Evolutionary conservation across 2,329 filamentous ascomycete species (phyloP).

Genomic region (Ceratocystis huliohia): DNA sequence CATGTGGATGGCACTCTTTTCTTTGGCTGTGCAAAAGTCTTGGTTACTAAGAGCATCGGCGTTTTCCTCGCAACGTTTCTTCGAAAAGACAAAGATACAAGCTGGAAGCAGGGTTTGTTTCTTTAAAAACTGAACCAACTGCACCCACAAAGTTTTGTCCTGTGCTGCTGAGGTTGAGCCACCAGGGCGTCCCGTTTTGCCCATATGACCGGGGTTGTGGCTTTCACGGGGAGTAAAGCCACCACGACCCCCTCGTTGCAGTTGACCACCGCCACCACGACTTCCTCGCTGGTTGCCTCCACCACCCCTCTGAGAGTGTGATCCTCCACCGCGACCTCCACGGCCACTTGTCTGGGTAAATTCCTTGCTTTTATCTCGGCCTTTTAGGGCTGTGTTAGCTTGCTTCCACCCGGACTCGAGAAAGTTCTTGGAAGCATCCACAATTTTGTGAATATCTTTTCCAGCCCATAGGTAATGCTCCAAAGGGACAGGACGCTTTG

Average conservation of each 20-base stretch:
- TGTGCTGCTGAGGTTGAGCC: conserved; percentile 82
- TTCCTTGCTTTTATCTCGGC: conserved; percentile 54
- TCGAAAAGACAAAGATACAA: conserved; percentile 98
- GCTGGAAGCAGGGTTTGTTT: conserved; percentile 79
- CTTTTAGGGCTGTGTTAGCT: conserved; percentile 68
- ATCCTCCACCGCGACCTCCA: conserved; percentile 17
- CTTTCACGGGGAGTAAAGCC: conserved; percentile 43
- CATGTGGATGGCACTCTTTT: conserved; percentile 97
- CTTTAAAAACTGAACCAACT: conserved; percentile 79
- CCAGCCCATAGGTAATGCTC: conserved; percentile 95
- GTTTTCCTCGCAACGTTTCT: conserved; percentile 94
- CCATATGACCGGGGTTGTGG: conserved; percentile 70
- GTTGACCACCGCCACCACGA: conserved; percentile 30
- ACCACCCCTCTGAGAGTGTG: conserved; percentile 20
- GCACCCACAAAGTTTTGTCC: conserved; percentile 93
- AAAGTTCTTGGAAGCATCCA: conserved; percentile 84
- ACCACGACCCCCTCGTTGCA: conserved; percentile 41
- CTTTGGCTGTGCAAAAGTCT: conserved; percentile 82
- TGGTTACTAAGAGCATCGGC: conserved; percentile 89
- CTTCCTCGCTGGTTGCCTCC: conserved; percentile 31
- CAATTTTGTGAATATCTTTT: conserved; percentile 87
- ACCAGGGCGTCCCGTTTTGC: conserved; percentile 69
- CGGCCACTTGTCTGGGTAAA: conserved; percentile 18
- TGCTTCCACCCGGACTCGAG: conserved; percentile 90
- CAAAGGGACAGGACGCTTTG: conserved; percentile 84